Percentiles rank a stretch among this genome's conserved stretches.
These are phyloP conservation scores for Wallemia hederae DNA, from an alignment of 1,284 basidiomycete species.

Conservation along the genomic window DNA sequence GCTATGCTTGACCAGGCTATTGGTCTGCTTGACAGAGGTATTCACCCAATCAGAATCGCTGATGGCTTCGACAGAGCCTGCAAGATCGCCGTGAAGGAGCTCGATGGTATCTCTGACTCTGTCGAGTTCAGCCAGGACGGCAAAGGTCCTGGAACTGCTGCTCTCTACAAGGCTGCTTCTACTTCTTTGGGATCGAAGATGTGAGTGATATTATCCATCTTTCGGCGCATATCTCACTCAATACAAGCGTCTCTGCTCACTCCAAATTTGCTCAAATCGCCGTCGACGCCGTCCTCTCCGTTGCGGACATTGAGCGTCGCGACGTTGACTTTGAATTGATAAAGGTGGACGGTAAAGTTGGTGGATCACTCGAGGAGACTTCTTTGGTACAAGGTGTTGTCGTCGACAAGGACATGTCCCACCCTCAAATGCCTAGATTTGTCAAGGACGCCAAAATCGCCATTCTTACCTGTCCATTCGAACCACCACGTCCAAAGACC, in stretches of 20 bases:
- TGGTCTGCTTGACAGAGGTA: conserved; percentile 74
- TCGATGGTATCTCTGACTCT: conserved; percentile 74
- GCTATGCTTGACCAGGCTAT: conserved; percentile 64
- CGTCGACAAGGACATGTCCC: conserved; percentile 97
- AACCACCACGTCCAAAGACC: conserved; percentile 93
- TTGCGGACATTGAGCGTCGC: conserved; percentile 74
- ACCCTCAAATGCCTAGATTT: conserved; percentile 80
- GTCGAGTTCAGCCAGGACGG: conserved; percentile 57
- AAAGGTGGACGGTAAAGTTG: conserved; percentile 97
- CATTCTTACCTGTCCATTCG: conserved; percentile 94
- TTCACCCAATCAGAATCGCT: conserved; percentile 93
- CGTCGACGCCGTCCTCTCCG: conserved; percentile 78
- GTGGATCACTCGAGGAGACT: conserved; percentile 82
- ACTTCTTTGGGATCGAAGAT: conserved; percentile 94
- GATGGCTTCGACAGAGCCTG: conserved; percentile 94
- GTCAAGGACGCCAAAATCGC: conserved; percentile 74
- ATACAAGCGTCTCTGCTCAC: conserved; percentile 62
- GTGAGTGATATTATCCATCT: conserved; percentile 18
- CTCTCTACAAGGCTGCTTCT: conserved; percentile 77
- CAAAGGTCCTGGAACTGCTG: conserved; percentile 25
- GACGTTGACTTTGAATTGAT: conserved; percentile 97
- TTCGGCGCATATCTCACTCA: neutral
- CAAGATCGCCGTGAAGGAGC: conserved; percentile 54
- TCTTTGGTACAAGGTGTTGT: conserved; percentile 67
- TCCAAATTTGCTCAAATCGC: conserved; percentile 90